Base-by-base conservation (phyloP, 768 basidiomycete species). In the Mycena metata region DNA sequence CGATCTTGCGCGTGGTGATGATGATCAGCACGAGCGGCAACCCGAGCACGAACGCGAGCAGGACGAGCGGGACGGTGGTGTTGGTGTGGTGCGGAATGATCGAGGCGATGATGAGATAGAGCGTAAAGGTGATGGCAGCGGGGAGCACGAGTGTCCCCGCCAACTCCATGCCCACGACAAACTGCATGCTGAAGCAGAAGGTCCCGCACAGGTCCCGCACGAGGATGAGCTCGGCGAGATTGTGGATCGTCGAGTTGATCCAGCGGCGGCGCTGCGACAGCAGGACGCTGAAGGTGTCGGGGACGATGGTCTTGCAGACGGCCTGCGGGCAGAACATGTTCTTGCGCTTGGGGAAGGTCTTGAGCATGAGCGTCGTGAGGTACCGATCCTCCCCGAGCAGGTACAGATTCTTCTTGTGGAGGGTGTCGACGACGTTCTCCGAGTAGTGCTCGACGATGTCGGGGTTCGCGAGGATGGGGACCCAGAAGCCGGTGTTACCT, bases 121-220 rank as follows among this genome's bases (percentile, higher is more conserved):
- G 79, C 1, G 98, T 99, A 86, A 99, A 99, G 43, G 94, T 89
- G 82, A 99, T 99, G 69, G 98, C 97, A 45, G 96, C 98, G 23
- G 98, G 98, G 24, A 99, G 85, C 33, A 99, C 97, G 69, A 99
- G 87, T 3, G 98, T 99, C 77, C 97, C 97, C 68, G 94, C 90
- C 70, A 99, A 85, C 78, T 99, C 98, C 96, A 99, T 99, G 78
- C 93, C 96, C 41, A 97, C 95, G 72, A 98, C 96, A 76, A 98
- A 98, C 84, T 98, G 96, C 97, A 98, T 98, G 13, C 95, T 96
- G 89, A 99, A 99, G 84, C 98, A 99, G 91, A 99, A 99, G 3
- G 96, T 98, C 52, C 98, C 98, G 73, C 97, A 99, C n/a, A 99
- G 89, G 79, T 99, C 98, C 24, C 96, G 90, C 26, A 99, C 97